phyloP scores from a whole-genome alignment of 139 green algal genomes.

The Asterochloris erici region DNA sequence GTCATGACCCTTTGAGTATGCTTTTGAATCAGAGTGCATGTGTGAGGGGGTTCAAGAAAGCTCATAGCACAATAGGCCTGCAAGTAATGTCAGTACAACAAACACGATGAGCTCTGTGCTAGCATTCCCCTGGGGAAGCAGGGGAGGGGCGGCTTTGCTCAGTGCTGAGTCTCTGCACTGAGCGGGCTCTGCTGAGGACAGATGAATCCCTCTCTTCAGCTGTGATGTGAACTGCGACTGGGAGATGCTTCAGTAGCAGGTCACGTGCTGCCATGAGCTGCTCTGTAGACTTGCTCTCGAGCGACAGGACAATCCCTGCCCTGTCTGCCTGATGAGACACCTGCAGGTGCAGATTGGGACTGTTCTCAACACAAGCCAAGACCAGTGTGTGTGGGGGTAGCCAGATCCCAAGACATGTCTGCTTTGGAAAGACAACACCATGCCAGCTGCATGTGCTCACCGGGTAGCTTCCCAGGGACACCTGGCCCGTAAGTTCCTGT shows the following conservation, averaged over 20 bases:
- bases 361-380: not conserved
- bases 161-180: too few species aligned
- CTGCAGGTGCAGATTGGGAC: conserved; percentile 10
- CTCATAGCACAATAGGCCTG: too few species aligned
- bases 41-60: too few species aligned
- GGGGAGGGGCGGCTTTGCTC: too few species aligned
- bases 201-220: too few species aligned
- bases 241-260: not conserved
- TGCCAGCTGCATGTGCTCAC: conserved; percentile 1
- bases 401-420: not conserved
- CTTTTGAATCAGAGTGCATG: too few species aligned
- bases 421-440: not conserved
- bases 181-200: too few species aligned
- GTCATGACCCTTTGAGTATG: too few species aligned
- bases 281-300: conserved; percentile 53
- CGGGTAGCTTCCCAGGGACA: conserved; percentile 29
- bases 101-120: too few species aligned
- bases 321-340: conserved; percentile 47
- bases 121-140: too few species aligned
- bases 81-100: too few species aligned
- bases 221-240: not conserved
- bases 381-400: not conserved
- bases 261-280: conserved; percentile 2
- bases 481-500: conserved; percentile 35
- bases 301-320: conserved; percentile 44